Percentiles rank a stretch among this genome's conserved stretches.
Conservation (phyloP, 2,329 filamentous ascomycete genomes). For the Simplicillium aogashimaense region DNA sequence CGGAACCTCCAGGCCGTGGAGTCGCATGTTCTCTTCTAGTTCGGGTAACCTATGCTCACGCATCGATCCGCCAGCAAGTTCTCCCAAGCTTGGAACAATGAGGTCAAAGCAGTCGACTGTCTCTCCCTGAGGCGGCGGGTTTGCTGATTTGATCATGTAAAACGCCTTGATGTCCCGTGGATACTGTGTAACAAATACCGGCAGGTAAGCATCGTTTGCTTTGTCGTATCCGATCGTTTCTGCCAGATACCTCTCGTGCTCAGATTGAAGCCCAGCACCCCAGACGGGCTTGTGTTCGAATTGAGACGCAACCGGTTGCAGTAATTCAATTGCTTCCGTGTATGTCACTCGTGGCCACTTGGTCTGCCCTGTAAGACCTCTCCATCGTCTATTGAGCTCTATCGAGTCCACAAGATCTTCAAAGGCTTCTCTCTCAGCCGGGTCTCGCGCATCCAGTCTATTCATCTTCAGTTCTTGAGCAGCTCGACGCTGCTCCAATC, state of each 20-base stretch:
- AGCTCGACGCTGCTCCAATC: conserved; percentile 29
- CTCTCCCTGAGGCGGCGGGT: conserved; percentile 17
- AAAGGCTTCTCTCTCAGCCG: conserved; percentile 30
- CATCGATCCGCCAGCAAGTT: conserved; percentile 81
- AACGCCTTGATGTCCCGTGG: conserved; percentile 86
- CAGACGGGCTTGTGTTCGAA: conserved; percentile 65
- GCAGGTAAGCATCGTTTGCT: conserved; percentile 40
- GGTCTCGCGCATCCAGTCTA: conserved; percentile 22
- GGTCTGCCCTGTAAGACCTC: conserved; percentile 42
- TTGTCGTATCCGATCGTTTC: conserved; percentile 44
- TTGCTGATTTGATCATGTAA: conserved; percentile 43
- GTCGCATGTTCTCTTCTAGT: conserved; percentile 61
- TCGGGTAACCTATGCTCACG: conserved; percentile 69
- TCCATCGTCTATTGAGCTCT: conserved; percentile 61
- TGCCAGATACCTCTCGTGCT: conserved; percentile 88
- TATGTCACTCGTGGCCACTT: conserved; percentile 80
- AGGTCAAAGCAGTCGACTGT: conserved; percentile 90
- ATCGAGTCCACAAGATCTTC: conserved; percentile 29
- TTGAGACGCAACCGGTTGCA: conserved; percentile 48
- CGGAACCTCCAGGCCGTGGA: conserved; percentile 48
- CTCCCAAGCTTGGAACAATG: conserved; percentile 74
- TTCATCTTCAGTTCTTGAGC: conserved; percentile 32
- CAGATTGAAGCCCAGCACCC: conserved; percentile 69
- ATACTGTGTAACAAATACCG: conserved; percentile 89
- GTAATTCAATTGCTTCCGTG: conserved; percentile 59